A percentile compares a stretch with the other conserved stretches of the same genome.
These are phyloP conservation scores for Hyaloraphidium curvatum DNA, from an alignment of 192 early-diverging fungal genomes.

Conservation along the genomic window DNA sequence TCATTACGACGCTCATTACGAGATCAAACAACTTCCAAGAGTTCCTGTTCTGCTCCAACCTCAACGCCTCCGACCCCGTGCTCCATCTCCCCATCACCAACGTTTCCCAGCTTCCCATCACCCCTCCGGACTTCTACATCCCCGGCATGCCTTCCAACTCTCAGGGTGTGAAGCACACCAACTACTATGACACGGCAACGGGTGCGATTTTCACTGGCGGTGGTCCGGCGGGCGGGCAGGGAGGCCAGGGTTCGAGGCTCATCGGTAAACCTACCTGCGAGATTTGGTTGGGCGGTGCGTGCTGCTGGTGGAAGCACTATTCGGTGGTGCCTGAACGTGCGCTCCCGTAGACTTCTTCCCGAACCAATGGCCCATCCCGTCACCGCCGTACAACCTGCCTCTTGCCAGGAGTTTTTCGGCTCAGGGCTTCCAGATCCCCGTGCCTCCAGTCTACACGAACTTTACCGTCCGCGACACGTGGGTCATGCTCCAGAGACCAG, in stretches of 20 bases:
- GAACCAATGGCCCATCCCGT: neutral
- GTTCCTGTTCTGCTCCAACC: conserved; percentile 1
- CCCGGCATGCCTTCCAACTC: neutral
- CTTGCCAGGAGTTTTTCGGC: neutral
- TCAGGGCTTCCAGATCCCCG: neutral
- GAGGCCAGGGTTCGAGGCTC: neutral
- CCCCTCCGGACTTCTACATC: neutral
- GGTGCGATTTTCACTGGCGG: neutral
- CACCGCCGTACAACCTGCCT: neutral
- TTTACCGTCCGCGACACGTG: neutral
- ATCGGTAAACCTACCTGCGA: neutral
- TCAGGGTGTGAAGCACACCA: neutral
- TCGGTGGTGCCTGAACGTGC: neutral
- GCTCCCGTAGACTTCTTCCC: neutral
- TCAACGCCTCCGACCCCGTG: neutral
- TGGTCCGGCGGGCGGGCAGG: neutral
- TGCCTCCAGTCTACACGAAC: neutral
- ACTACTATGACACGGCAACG: neutral
- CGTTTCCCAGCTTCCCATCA: neutral
- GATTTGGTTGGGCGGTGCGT: neutral
- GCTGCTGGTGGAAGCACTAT: neutral
- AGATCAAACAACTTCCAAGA: neutral
- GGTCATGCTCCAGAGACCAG: neutral
- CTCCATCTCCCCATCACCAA: neutral
- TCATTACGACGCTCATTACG: neutral